These are phyloP conservation scores for Apiospora pterosperma DNA, from an alignment of 2,329 filamentous ascomycete species.

Conservation along the genomic window DNA sequence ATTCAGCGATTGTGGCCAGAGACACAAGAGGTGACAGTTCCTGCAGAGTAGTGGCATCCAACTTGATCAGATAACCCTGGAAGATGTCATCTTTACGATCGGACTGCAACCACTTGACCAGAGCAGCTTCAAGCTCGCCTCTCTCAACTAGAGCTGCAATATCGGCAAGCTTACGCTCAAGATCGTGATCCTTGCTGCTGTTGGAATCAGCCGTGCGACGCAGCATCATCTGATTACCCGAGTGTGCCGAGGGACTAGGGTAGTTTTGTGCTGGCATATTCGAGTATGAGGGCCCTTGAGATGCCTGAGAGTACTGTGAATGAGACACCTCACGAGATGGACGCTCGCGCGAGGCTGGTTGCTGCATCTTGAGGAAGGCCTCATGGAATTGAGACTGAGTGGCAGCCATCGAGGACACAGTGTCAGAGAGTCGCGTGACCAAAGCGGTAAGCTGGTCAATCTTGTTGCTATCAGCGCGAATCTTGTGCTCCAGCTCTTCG, in stretches of 20 bases:
- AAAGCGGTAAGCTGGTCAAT: slow-evolving; percentile 69
- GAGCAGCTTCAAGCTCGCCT: slow-evolving; percentile 58
- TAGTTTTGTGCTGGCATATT: slow-evolving; percentile 16
- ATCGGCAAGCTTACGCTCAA: slow-evolving; percentile 50
- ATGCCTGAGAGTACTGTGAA: slow-evolving; percentile 13
- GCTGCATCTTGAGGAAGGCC: slow-evolving; percentile 56
- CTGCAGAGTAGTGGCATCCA: slow-evolving; percentile 50
- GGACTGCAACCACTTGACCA: slow-evolving; percentile 65
- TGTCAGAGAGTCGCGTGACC: slow-evolving; percentile 64
- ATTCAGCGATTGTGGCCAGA: slow-evolving; percentile 61
- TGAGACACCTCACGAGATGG: slow-evolving; percentile 13
- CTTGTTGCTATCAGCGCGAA: slow-evolving; percentile 56
- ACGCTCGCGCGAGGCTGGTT: slow-evolving; percentile 41
- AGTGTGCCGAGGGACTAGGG: slow-evolving; percentile 25
- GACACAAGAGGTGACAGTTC: slow-evolving; percentile 59
- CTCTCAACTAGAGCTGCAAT: slow-evolving; percentile 62
- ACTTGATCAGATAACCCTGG: slow-evolving; percentile 48
- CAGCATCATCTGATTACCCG: slow-evolving; percentile 33
- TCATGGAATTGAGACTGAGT: slow-evolving; percentile 68
- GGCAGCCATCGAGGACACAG: slow-evolving; percentile 65
- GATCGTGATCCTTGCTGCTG: slow-evolving; percentile 47
- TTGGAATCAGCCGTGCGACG: slow-evolving; percentile 33
- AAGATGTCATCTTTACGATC: slow-evolving; percentile 62
- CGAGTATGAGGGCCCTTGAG: slow-evolving; percentile 23
- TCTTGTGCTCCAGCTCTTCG: slow-evolving; percentile 46